Conservation (phyloP, 495 filamentous ascomycete genomes). For the Terfezia claveryi region DNA sequence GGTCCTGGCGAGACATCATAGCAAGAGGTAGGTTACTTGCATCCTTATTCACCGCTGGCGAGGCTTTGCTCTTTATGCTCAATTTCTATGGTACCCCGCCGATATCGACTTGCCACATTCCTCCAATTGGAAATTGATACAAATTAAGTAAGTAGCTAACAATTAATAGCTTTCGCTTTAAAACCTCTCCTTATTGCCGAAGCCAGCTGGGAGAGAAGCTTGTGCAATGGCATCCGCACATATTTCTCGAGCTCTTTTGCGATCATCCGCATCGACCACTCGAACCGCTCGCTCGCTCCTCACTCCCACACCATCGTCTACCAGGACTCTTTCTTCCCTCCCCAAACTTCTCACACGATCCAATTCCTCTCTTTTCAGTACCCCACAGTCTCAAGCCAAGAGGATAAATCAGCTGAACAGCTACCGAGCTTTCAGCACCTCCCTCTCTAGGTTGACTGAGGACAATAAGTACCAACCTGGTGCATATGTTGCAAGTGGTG, state of each 20-base stretch:
- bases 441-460: slow-evolving; percentile 4
- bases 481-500: slow-evolving; percentile 11
- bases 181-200: too few species aligned
- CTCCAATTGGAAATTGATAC: too few species aligned
- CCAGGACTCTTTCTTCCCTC: slow-evolving; percentile 14
- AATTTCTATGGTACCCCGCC: too few species aligned
- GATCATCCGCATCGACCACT: neutral
- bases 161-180: too few species aligned
- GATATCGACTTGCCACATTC: too few species aligned
- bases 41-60: too few species aligned
- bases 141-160: too few species aligned
- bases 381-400: slow-evolving; percentile 1
- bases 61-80: too few species aligned
- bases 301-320: neutral
- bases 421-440: neutral
- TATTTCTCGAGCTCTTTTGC: neutral
- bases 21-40: too few species aligned
- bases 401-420: neutral
- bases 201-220: neutral
- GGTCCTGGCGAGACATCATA: too few species aligned
- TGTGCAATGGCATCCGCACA: neutral
- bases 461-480: slow-evolving; percentile 16
- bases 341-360: slow-evolving; percentile 9
- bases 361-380: slow-evolving; percentile 1
- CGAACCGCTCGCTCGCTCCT: neutral